Evolutionary conservation across 2,329 filamentous ascomycete species (phyloP).

Genomic region (Cladophialophora chaetospira): DNA sequence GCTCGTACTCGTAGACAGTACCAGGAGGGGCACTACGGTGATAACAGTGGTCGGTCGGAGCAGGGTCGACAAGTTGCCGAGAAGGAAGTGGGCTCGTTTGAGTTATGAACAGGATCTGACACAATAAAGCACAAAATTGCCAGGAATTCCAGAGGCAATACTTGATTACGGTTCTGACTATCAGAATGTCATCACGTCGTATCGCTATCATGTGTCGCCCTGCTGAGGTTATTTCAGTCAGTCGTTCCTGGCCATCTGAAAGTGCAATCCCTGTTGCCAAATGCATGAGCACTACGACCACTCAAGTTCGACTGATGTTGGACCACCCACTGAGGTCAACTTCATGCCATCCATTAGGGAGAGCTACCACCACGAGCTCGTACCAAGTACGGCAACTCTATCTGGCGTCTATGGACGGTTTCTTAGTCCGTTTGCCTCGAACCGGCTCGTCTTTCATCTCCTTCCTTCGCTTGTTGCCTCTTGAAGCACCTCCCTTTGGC

Average conservation of each 20-base stretch:
- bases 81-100: not conserved
- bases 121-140: slow-evolving; percentile 6
- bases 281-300: too few relatives aligned
- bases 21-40: not conserved
- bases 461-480: slow-evolving; percentile 44
- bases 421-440: slow-evolving; percentile 28
- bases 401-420: slow-evolving; percentile 27
- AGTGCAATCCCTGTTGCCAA: not conserved
- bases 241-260: not conserved
- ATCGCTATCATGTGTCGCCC: slow-evolving; percentile 3
- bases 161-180: not conserved
- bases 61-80: slow-evolving; percentile 6
- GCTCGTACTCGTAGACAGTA: too few relatives aligned
- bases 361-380: too few relatives aligned
- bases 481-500: slow-evolving; percentile 48
- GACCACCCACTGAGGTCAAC: not conserved
- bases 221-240: not conserved
- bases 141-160: not conserved
- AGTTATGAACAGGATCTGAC: slow-evolving; percentile 7
- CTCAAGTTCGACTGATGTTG: too few relatives aligned
- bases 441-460: slow-evolving; percentile 29
- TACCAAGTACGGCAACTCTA: slow-evolving; percentile 4
- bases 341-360: too few relatives aligned
- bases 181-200: not conserved
- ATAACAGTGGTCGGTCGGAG: not conserved